These are phyloP conservation scores for Neoarthrinium moseri DNA, from an alignment of 2,329 filamentous ascomycete genomes.

Conservation along the genomic window DNA sequence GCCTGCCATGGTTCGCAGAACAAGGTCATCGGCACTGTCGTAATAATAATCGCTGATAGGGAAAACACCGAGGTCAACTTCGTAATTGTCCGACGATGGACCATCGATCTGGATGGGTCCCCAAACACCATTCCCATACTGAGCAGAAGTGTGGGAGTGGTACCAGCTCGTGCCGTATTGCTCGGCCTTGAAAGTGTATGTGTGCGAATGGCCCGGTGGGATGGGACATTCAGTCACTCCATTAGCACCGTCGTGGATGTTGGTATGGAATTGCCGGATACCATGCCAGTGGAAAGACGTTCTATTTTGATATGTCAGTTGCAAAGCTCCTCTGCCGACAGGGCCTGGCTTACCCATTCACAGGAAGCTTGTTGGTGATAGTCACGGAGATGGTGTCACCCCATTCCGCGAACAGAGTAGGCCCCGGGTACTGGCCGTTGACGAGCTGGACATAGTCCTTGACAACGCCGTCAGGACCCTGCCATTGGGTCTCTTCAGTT, in stretches of 20 bases:
- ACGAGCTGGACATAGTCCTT: conserved; percentile 51
- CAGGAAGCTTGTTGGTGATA: conserved; percentile 66
- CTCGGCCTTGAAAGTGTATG: conserved; percentile 32
- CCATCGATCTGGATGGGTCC: conserved; percentile 52
- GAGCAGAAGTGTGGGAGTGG: conserved; percentile 43
- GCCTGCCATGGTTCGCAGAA: conserved; percentile 13
- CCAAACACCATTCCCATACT: conserved; percentile 51
- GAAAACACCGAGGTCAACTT: conserved; percentile 50
- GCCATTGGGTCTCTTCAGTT: conserved; percentile 21
- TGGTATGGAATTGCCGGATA: conserved; percentile 40
- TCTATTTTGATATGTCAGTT: neutral
- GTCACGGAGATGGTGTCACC: conserved; percentile 63
- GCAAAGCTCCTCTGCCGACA: conserved; percentile 16
- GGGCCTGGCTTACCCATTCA: conserved; percentile 40
- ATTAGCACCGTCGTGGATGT: conserved; percentile 42
- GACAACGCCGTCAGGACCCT: conserved; percentile 20
- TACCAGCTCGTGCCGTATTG: conserved; percentile 37
- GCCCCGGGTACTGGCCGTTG: conserved; percentile 67
- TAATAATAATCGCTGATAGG: conserved; percentile 52
- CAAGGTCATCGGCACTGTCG: conserved; percentile 24
- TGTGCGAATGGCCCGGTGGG: conserved; percentile 29
- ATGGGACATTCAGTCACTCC: conserved; percentile 44
- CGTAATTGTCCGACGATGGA: conserved; percentile 47
- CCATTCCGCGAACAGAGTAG: conserved; percentile 63
- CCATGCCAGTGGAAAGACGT: conserved; percentile 49